Percentiles rank a stretch among this genome's conserved stretches.
These are phyloP conservation scores for Colletotrichum sansevieriae DNA, from an alignment of 2,329 filamentous ascomycete genomes.

Conservation along the genomic window DNA sequence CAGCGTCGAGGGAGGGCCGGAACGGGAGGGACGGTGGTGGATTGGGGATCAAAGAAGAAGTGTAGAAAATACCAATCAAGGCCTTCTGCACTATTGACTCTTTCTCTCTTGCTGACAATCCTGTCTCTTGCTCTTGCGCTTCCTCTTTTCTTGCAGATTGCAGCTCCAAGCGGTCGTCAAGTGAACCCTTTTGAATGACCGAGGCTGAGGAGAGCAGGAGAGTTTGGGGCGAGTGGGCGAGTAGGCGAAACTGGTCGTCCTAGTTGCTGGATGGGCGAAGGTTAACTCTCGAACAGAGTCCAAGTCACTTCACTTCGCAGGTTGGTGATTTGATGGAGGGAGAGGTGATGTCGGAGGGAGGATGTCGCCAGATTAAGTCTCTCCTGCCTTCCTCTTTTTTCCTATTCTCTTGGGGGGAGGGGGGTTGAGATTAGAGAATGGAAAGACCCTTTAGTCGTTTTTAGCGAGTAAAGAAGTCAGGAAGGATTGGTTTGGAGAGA, in stretches of 20 bases:
- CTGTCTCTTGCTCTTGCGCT: slow-evolving; percentile 40
- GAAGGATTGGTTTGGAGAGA: slow-evolving; percentile 64
- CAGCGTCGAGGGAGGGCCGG: slow-evolving; percentile 35
- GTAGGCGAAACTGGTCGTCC: slow-evolving; percentile 24
- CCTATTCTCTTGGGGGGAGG: slow-evolving; percentile 39
- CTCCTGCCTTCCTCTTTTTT: slow-evolving; percentile 43
- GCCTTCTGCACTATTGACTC: slow-evolving; percentile 50
- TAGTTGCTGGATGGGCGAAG: slow-evolving; percentile 22
- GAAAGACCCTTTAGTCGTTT: slow-evolving; percentile 43
- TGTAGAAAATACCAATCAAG: slow-evolving; percentile 57
- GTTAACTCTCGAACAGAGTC: slow-evolving; percentile 1
- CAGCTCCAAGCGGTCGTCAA: slow-evolving; percentile 36
- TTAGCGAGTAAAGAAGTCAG: slow-evolving; percentile 52
- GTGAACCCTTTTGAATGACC: slow-evolving; percentile 31
- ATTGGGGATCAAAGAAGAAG: slow-evolving; percentile 23
- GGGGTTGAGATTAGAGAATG: slow-evolving; percentile 39
- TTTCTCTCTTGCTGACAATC: slow-evolving; percentile 45
- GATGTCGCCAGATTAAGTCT: slow-evolving; percentile 45
- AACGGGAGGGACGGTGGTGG: slow-evolving; percentile 28
- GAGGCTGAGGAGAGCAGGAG: slow-evolving; percentile 32
- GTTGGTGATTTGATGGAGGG: slow-evolving; percentile 13
- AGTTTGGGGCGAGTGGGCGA: background rate
- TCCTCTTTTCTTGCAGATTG: slow-evolving; percentile 27
- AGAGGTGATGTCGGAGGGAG: slow-evolving; percentile 42
- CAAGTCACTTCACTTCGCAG: background rate